Evolutionary conservation across 352 stramenopile species (phyloP).

Genomic region (Phytophthora pisi): DNA sequence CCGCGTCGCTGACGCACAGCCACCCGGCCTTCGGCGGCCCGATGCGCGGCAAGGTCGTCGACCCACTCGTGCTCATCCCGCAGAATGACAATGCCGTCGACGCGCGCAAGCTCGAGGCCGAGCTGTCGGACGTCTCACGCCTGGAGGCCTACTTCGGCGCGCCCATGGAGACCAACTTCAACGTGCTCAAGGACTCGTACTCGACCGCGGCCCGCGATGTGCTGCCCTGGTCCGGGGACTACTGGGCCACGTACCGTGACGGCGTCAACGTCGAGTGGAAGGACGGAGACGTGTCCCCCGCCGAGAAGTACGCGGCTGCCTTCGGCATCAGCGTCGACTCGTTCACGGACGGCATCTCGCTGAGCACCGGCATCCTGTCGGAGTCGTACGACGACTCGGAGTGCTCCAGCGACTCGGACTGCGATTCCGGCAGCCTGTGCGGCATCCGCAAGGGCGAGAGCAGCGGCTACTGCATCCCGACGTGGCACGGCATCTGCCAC

Average conservation of each 20-base stretch:
- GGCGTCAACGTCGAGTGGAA: constrained; percentile 58
- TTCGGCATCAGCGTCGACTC: constrained; percentile 40
- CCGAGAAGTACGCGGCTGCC: constrained; percentile 52
- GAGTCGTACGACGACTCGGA: constrained; percentile 26
- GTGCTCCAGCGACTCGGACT: constrained; percentile 37
- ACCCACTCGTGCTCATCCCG: constrained; percentile 32
- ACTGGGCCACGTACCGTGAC: constrained; percentile 68
- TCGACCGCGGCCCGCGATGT: constrained; percentile 15
- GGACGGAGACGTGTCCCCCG: constrained; percentile 29
- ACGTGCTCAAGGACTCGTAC: constrained; percentile 37
- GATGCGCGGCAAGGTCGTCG: constrained; percentile 14
- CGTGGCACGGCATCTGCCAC: constrained; percentile 53
- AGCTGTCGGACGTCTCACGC: constrained; percentile 41
- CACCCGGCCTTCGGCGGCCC: constrained; percentile 47
- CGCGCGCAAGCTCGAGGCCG: constrained; percentile 24
- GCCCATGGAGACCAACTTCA: constrained; percentile 37
- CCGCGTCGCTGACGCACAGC: constrained; percentile 35
- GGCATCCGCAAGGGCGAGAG: constrained; percentile 31
- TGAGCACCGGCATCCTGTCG: constrained; percentile 41
- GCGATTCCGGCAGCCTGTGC: constrained; percentile 37
- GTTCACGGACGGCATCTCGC: constrained; percentile 44
- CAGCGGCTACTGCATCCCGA: constrained; percentile 53
- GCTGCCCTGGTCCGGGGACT: constrained; percentile 56
- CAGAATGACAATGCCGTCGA: constrained; percentile 10
- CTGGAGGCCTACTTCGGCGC: constrained; percentile 47